Conservation (phyloP, 2,329 filamentous ascomycete species). For the Monilinia vaccinii-corymbosi region DNA sequence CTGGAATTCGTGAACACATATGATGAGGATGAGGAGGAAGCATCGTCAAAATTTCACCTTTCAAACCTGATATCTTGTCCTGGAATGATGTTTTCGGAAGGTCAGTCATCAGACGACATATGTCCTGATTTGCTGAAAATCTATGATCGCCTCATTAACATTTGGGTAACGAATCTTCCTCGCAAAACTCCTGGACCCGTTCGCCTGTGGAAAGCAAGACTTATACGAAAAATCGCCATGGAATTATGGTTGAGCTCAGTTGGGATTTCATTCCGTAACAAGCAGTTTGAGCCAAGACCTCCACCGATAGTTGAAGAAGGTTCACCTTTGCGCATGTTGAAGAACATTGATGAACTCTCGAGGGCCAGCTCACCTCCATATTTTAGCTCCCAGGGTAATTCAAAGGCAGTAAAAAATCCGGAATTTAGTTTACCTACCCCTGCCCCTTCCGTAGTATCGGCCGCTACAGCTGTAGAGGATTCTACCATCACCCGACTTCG, state of each 20-base stretch:
- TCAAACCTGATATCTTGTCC: slow-evolving; percentile 17
- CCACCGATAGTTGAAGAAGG: background rate
- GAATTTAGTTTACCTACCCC: slow-evolving; percentile 18
- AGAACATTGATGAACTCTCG: slow-evolving; percentile 10
- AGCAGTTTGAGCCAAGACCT: slow-evolving; percentile 2
- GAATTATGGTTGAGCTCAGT: slow-evolving; percentile 28
- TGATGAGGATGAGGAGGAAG: slow-evolving; percentile 11
- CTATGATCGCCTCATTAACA: slow-evolving; percentile 25
- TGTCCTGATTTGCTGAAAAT: slow-evolving; percentile 20
- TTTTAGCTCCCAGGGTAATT: slow-evolving; percentile 17
- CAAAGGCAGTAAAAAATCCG: slow-evolving; percentile 6
- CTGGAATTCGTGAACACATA: slow-evolving; percentile 15
- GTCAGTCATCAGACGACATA: background rate
- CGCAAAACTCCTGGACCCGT: slow-evolving; percentile 16
- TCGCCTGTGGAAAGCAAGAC: slow-evolving; percentile 25
- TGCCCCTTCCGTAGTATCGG: slow-evolving; percentile 22
- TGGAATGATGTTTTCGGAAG: slow-evolving; percentile 8
- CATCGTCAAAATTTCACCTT: slow-evolving; percentile 14
- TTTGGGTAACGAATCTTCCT: slow-evolving; percentile 27
- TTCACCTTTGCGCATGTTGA: background rate
- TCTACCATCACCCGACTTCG: slow-evolving; percentile 29
- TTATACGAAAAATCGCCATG: slow-evolving; percentile 24
- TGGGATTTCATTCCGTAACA: slow-evolving; percentile 21
- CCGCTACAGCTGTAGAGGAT: slow-evolving; percentile 24
- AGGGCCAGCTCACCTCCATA: slow-evolving; percentile 17